These are phyloP conservation scores for Ceratobasidium sp. DNA, from an alignment of 1,284 basidiomycete species.

Conservation along the genomic window DNA sequence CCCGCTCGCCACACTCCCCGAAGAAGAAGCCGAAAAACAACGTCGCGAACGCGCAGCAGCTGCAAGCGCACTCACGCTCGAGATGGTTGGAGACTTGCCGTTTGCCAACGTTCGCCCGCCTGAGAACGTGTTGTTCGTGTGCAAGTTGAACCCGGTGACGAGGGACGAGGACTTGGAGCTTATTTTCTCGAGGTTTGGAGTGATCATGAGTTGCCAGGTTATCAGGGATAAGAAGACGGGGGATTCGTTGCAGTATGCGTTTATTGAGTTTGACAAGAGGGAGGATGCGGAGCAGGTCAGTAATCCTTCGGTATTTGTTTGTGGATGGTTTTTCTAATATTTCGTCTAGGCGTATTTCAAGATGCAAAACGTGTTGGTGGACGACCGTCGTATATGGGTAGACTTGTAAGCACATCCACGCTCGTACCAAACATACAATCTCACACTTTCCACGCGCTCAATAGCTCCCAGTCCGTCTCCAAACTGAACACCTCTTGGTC, in stretches of 20 bases:
- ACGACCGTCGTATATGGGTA: constrained; percentile 98
- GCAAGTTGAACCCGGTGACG: constrained; percentile 97
- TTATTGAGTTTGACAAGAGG: constrained; percentile 96
- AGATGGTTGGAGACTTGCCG: constrained; percentile 99
- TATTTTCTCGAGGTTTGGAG: constrained; percentile 96
- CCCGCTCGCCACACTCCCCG: constrained; percentile 78
- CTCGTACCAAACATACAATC: background rate
- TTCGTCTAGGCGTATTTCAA: constrained; percentile 93
- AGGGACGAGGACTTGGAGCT: constrained; percentile 96
- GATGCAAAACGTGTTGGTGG: constrained; percentile 99
- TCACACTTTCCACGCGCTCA: constrained; percentile 35
- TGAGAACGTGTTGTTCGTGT: constrained; percentile 98
- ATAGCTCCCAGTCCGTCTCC: constrained; percentile 92
- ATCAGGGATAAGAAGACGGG: constrained; percentile 96
- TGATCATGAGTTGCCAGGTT: constrained; percentile 97
- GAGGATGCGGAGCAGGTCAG: constrained; percentile 92
- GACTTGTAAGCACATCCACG: constrained; percentile 78
- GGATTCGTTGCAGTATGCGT: constrained; percentile 97
- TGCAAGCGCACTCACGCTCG: constrained; percentile 94
- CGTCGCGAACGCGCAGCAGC: constrained; percentile 88
- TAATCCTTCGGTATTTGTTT: constrained; percentile 13
- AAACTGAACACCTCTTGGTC: constrained; percentile 79
- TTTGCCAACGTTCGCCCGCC: constrained; percentile 98
- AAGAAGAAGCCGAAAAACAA: constrained; percentile 84
- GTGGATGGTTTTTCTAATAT: constrained; percentile 15